Evolutionary conservation across 1,139 yeast species (phyloP).

Genomic region (Yamadazyma buinensis): DNA sequence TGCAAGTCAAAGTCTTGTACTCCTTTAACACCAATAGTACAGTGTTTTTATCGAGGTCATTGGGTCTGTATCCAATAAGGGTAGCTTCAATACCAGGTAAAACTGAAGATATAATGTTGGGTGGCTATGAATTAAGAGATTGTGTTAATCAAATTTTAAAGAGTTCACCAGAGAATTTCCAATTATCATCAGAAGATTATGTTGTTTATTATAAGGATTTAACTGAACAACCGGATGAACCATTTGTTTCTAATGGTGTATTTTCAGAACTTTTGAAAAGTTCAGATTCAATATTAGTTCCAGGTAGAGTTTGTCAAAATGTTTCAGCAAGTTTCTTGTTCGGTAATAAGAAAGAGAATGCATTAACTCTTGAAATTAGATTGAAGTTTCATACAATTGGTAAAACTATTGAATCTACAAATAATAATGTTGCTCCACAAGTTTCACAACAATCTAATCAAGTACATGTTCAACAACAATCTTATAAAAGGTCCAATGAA

Average conservation of each 20-base stretch:
- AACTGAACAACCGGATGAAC: conserved; percentile 70
- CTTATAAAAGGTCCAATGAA: not conserved
- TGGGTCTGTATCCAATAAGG: conserved; percentile 40
- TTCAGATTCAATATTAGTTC: conserved; percentile 39
- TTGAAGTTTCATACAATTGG: conserved; percentile 51
- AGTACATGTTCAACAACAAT: not conserved
- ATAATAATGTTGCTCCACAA: not conserved
- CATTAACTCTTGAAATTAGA: conserved; percentile 64
- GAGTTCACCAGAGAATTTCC: conserved; percentile 59
- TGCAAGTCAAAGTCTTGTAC: conserved; percentile 57
- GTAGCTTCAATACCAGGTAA: conserved; percentile 37
- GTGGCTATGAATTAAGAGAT: conserved; percentile 52
- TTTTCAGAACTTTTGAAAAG: conserved; percentile 41
- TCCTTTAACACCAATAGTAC: conserved; percentile 56
- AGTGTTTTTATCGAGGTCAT: conserved; percentile 57
- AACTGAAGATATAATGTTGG: conserved; percentile 39
- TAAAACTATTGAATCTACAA: conserved; percentile 1
- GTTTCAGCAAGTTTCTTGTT: conserved; percentile 50
- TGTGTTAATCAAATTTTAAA: conserved; percentile 49
- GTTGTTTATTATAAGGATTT: conserved; percentile 72
- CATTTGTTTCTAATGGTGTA: conserved; percentile 70
- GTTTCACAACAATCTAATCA: not conserved
- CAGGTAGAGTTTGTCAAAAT: conserved; percentile 72
- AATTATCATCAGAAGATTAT: conserved; percentile 48
- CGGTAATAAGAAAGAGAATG: conserved; percentile 41